Percentiles rank a stretch among this genome's conserved stretches.
Evolutionary conservation across 768 basidiomycete species (phyloP).

Genomic region (Xanthoconium stramineum): DNA sequence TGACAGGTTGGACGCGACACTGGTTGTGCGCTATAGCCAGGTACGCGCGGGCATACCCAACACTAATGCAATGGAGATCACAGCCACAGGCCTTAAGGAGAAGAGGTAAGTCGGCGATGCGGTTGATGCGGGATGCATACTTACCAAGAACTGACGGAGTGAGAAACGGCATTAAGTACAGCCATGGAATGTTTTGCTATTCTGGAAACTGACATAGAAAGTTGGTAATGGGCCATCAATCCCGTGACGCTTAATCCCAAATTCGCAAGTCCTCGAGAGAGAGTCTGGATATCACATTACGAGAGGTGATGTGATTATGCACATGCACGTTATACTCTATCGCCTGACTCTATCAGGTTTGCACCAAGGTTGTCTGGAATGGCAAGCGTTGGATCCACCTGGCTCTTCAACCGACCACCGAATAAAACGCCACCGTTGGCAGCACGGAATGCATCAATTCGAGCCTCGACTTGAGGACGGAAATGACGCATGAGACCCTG

Average conservation of each 20-base stretch:
- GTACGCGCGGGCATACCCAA: too few species aligned
- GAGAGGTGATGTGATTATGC: neutral
- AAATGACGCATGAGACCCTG: conserved; percentile 98
- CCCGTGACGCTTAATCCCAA: neutral
- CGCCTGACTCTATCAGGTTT: conserved; percentile 40
- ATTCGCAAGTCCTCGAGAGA: neutral
- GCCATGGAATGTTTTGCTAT: neutral
- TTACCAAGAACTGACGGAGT: too few species aligned
- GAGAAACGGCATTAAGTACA: neutral
- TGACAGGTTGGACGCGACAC: too few species aligned
- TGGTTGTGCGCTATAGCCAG: too few species aligned
- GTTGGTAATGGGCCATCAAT: neutral
- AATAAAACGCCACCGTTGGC: conserved; percentile 82
- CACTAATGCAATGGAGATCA: too few species aligned
- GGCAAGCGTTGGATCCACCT: conserved; percentile 67
- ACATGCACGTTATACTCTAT: conserved; percentile 25
- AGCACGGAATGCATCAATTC: conserved; percentile 75
- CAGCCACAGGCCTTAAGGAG: too few species aligned
- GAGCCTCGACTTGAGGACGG: conserved; percentile 90
- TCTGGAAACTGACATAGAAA: neutral
- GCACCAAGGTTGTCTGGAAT: conserved; percentile 73
- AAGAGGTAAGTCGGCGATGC: too few species aligned
- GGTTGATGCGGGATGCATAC: too few species aligned
- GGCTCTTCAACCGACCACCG: conserved; percentile 71
- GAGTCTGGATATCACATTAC: conserved; percentile 4